A percentile compares a stretch with the other conserved stretches of the same genome.
phyloP scores from a whole-genome alignment of 225 moss, liverwort and hornwort species.

The Bryum argenteum region DNA sequence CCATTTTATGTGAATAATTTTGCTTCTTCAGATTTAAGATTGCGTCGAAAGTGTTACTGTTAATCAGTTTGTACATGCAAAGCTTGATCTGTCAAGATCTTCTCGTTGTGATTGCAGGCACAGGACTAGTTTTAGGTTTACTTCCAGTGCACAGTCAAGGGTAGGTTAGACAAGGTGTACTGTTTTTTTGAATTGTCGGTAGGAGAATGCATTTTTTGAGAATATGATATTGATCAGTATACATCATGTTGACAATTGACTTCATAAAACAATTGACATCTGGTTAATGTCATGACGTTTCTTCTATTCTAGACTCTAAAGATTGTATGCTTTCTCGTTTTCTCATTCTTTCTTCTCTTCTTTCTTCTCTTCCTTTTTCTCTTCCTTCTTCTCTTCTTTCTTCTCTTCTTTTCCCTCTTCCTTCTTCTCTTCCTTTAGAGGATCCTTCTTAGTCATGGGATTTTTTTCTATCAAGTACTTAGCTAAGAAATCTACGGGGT shows the following conservation, averaged over 20 bases:
- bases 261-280: too few relatives aligned
- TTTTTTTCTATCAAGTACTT: slow-evolving; percentile 53
- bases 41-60: neutral
- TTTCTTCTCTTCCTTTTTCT: neutral
- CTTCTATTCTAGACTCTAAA: neutral
- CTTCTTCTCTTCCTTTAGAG: slow-evolving; percentile 26
- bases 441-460: slow-evolving; percentile 42
- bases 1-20: neutral
- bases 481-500: slow-evolving; percentile 63
- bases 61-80: neutral
- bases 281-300: neutral
- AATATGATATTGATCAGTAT: too few relatives aligned
- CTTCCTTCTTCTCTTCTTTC: neutral
- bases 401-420: slow-evolving; percentile 19
- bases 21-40: slow-evolving; percentile 14
- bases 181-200: neutral
- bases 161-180: neutral
- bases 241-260: too few relatives aligned
- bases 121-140: neutral
- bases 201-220: too few relatives aligned
- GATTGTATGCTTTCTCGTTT: neutral
- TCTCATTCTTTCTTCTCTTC: neutral
- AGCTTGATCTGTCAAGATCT: neutral
- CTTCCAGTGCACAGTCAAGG: neutral
- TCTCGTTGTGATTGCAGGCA: neutral